Conservation (phyloP, 345 rosid species). For the Corymbia maculata region DNA sequence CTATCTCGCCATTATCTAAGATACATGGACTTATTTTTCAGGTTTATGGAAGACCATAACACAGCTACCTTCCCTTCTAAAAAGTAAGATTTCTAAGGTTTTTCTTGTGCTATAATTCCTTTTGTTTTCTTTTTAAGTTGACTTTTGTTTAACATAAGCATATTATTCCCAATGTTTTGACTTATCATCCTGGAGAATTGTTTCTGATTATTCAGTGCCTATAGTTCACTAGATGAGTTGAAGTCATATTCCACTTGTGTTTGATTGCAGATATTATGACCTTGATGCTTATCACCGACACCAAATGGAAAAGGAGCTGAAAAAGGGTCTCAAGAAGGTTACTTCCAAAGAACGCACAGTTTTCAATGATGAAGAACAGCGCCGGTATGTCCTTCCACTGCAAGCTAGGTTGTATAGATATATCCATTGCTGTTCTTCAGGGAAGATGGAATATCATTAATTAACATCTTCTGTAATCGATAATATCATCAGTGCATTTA, state of each 20-base stretch:
- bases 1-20: background rate
- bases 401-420: background rate
- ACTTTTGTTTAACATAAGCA: background rate
- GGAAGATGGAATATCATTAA: background rate
- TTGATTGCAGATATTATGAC: slow-evolving; percentile 58
- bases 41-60: slow-evolving; percentile 98
- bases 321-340: slow-evolving; percentile 63
- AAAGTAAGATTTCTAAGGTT: slow-evolving; percentile 46
- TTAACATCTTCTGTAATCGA: background rate
- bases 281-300: slow-evolving; percentile 77
- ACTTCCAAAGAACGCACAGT: slow-evolving; percentile 58
- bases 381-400: slow-evolving; percentile 41
- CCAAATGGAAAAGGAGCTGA: slow-evolving; percentile 61
- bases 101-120: background rate
- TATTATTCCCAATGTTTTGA: background rate
- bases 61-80: slow-evolving; percentile 96
- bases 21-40: slow-evolving; percentile 10
- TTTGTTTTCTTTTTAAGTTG: background rate
- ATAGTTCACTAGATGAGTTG: background rate
- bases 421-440: background rate
- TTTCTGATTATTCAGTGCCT: background rate
- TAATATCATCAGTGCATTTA: background rate
- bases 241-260: background rate
- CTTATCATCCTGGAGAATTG: background rate
- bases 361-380: slow-evolving; percentile 92